Percentiles rank a stretch among this genome's conserved stretches.
These are phyloP conservation scores for Striga asiatica DNA, from an alignment of 257 asterid species.

Conservation along the genomic window DNA sequence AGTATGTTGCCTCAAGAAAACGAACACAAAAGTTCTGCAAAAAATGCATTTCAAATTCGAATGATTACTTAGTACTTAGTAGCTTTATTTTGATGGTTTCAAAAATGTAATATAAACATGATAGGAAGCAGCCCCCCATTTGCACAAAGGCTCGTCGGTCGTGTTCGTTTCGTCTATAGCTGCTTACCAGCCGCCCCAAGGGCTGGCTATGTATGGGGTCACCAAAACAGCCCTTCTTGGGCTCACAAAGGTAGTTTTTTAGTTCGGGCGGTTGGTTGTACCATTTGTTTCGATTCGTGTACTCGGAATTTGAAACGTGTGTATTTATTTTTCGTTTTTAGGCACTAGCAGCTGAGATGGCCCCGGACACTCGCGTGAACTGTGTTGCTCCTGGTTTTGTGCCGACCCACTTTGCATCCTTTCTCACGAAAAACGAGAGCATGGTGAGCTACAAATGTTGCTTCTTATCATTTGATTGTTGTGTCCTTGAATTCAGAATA, in stretches of 20 bases:
- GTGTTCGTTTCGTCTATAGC: constrained; percentile 56
- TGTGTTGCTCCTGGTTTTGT: constrained; percentile 95
- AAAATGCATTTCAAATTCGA: too few species aligned
- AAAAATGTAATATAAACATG: not conserved
- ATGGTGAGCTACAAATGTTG: constrained; percentile 30
- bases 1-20: constrained; percentile 38
- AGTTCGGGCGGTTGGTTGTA: not conserved
- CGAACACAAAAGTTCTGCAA: too few species aligned
- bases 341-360: constrained; percentile 93
- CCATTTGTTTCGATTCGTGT: not conserved
- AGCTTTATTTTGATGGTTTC: constrained; percentile 5
- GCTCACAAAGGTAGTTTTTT: constrained; percentile 63
- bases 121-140: constrained; percentile 73
- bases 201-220: constrained; percentile 82
- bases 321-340: constrained; percentile 14
- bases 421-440: constrained; percentile 29
- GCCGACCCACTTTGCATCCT: constrained; percentile 68
- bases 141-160: constrained; percentile 66
- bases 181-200: constrained; percentile 45
- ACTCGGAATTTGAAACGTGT: not conserved
- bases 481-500: not conserved
- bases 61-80: too few species aligned
- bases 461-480: not conserved
- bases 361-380: constrained; percentile 85
- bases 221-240: constrained; percentile 92